Percentiles rank a stretch among this genome's conserved stretches.
phyloP scores from a whole-genome alignment of 352 stramenopile species.

The Phytophthora multivora region DNA sequence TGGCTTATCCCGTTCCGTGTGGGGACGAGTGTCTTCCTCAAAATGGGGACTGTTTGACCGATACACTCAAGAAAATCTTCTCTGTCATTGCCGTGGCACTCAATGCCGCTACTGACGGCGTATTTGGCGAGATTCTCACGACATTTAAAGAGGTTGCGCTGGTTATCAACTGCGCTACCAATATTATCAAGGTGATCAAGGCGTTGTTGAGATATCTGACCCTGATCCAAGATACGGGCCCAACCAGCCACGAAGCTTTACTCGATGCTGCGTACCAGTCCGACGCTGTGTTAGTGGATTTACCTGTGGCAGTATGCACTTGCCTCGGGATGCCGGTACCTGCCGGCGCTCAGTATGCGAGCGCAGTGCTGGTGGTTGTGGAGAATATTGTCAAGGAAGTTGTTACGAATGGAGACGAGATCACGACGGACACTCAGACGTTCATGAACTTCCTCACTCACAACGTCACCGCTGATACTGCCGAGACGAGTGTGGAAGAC shows the following conservation, averaged over 20 bases:
- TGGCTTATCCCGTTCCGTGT: constrained; percentile 40
- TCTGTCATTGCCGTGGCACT: constrained; percentile 26
- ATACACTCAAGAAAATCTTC: constrained; percentile 30
- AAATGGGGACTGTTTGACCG: constrained; percentile 14
- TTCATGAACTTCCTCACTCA: constrained; percentile 28
- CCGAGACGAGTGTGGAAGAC: constrained; percentile 10
- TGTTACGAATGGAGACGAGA: constrained; percentile 23
- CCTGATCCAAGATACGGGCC: constrained; percentile 7
- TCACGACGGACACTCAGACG: constrained; percentile 13
- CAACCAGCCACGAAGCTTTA: constrained; percentile 7
- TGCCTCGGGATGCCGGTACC: constrained; percentile 20
- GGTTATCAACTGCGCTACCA: constrained; percentile 19
- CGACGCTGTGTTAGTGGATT: constrained; percentile 16
- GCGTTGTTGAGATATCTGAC: constrained; percentile 19
- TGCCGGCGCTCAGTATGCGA: constrained; percentile 14
- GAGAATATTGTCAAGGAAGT: constrained; percentile 30
- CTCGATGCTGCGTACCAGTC: constrained; percentile 19
- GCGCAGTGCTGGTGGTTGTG: constrained; percentile 11
- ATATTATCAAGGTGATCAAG: constrained; percentile 25
- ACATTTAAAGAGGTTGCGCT: constrained; percentile 19
- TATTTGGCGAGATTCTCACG: constrained; percentile 26
- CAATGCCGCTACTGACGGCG: constrained; percentile 23
- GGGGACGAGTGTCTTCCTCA: constrained; percentile 48
- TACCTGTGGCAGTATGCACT: constrained; percentile 19
- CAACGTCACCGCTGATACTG: constrained; percentile 21